Percentiles rank a stretch among this genome's conserved stretches.
Evolutionary conservation across 1,139 yeast species (phyloP).

Genomic region (Sporopachydermia cereana): DNA sequence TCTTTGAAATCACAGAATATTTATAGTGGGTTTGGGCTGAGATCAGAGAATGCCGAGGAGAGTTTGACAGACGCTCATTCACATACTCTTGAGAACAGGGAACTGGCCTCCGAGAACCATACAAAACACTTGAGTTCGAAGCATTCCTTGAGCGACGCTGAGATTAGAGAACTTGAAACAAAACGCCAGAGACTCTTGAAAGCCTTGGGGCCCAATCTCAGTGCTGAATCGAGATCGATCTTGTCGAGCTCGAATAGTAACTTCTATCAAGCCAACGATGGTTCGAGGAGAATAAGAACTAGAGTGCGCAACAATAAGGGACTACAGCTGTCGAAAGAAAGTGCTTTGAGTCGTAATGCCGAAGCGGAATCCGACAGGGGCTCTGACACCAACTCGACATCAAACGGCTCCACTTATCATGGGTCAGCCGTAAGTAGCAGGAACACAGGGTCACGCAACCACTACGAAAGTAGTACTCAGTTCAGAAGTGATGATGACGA

Average conservation of each 20-base stretch:
- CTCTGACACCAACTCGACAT: not conserved
- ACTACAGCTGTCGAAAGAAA: not conserved
- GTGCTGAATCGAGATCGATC: not conserved
- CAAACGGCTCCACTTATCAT: too few species aligned
- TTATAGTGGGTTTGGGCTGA: not conserved
- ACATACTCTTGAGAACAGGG: too few species aligned
- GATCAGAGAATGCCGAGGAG: too few species aligned
- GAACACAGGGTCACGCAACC: too few species aligned
- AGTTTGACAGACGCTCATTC: too few species aligned
- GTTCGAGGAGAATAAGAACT: slow-evolving; percentile 3
- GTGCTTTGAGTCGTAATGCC: not conserved
- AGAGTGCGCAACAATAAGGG: not conserved
- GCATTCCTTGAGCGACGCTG: too few species aligned
- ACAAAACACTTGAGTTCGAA: too few species aligned
- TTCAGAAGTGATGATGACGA: not conserved
- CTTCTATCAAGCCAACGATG: too few species aligned
- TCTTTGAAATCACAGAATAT: not conserved
- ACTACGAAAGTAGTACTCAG: too few species aligned
- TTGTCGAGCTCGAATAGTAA: not conserved
- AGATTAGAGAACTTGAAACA: not conserved
- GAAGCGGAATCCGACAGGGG: slow-evolving; percentile 1
- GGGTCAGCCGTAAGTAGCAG: too few species aligned
- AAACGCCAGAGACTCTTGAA: not conserved
- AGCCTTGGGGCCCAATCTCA: not conserved
- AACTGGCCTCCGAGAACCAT: too few species aligned